Conservation (phyloP, 1,139 yeast species). For the Geotrichum cucujoidarum region DNA sequence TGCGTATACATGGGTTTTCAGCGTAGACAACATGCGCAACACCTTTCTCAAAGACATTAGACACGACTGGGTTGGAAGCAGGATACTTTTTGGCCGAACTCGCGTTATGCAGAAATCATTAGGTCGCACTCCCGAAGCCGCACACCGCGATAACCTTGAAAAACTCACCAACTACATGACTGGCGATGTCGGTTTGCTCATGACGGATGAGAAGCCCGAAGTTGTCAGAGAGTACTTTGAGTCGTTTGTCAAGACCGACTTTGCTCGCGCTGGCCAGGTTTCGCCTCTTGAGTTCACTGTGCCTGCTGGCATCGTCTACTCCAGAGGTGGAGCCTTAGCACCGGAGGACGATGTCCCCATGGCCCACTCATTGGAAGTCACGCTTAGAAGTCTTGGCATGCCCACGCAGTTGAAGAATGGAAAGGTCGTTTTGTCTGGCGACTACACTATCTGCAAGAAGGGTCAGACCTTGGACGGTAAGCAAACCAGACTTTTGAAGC, state of each 20-base stretch:
- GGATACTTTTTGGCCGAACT: conserved; percentile 83
- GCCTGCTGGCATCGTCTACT: conserved; percentile 86
- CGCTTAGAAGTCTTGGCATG: conserved; percentile 80
- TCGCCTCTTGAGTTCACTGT: conserved; percentile 79
- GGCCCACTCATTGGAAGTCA: conserved; percentile 92
- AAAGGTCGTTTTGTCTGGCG: conserved; percentile 69
- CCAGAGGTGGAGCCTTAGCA: conserved; percentile 92
- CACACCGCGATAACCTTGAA: conserved; percentile 78
- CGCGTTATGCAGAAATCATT: conserved; percentile 89
- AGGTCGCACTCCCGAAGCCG: conserved; percentile 83
- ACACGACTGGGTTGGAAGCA: conserved; percentile 85
- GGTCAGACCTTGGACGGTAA: conserved; percentile 83
- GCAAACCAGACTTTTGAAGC: conserved; percentile 87
- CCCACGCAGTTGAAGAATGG: conserved; percentile 91
- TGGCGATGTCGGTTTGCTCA: conserved; percentile 82
- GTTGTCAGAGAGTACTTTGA: conserved; percentile 81
- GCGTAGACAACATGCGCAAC: conserved; percentile 89
- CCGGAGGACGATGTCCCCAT: conserved; percentile 91
- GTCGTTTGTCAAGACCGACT: conserved; percentile 74
- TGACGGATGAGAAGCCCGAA: conserved; percentile 80
- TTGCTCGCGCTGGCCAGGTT: conserved; percentile 80
- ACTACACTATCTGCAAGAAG: conserved; percentile 71
- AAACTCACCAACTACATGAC: conserved; percentile 52
- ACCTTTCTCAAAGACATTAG: conserved; percentile 92
- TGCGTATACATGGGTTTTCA: conserved; percentile 78